Conservation (phyloP, 2,329 filamentous ascomycete species). For the Nectriaceae sp. region DNA sequence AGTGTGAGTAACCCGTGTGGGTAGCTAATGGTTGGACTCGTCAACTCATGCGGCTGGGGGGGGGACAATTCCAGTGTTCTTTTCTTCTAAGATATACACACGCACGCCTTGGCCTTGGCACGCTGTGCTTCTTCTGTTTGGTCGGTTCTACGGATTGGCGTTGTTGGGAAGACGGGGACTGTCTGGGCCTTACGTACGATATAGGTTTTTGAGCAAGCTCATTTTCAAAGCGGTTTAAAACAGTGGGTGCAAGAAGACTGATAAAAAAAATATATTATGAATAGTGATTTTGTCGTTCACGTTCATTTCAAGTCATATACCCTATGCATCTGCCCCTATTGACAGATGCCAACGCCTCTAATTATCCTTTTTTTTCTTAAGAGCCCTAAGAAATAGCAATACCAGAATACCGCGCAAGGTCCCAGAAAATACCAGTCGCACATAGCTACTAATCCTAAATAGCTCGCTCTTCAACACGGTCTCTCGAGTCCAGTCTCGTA, state of each 20-base stretch:
- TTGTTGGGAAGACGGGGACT: conserved; percentile 22
- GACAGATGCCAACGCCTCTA: too few species aligned
- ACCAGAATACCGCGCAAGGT: too few species aligned
- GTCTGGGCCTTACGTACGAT: neutral
- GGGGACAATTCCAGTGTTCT: neutral
- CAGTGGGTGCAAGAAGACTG: conserved; percentile 2
- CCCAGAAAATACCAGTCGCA: too few species aligned
- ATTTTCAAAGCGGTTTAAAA: conserved; percentile 9
- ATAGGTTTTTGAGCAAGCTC: neutral
- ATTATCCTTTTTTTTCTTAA: too few species aligned
- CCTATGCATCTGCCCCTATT: too few species aligned
- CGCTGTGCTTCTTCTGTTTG: conserved; percentile 13
- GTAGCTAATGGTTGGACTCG: neutral
- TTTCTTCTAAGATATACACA: neutral
- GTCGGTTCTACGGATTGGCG: conserved; percentile 27
- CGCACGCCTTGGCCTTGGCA: neutral
- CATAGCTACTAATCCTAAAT: neutral
- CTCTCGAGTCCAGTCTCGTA: neutral
- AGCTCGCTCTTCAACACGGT: neutral
- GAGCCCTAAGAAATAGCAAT: too few species aligned
- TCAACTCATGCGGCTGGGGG: too few species aligned
- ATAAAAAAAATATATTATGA: too few species aligned
- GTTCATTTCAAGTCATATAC: too few species aligned
- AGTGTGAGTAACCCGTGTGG: neutral
- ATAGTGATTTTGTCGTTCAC: too few species aligned